Evolutionary conservation across 495 filamentous ascomycete genomes (phyloP).

Genomic region (Aspergillus bertholletiae): DNA sequence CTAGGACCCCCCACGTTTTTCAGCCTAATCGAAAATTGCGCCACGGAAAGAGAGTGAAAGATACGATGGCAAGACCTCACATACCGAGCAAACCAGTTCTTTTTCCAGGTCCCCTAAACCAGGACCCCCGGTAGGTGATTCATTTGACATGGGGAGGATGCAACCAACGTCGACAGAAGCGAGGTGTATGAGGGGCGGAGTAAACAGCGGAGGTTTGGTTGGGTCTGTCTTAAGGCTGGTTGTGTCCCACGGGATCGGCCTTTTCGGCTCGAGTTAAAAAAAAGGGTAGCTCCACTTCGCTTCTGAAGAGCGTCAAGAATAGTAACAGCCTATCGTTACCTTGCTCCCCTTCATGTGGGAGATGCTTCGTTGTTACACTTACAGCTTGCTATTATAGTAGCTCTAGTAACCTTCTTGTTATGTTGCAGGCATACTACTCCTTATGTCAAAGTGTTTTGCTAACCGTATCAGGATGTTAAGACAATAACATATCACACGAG

Average conservation of each 20-base stretch:
- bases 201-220: not conserved
- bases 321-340: no score
- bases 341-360: no score
- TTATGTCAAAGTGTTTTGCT: no score
- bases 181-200: not conserved
- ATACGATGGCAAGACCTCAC: no score
- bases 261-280: not conserved
- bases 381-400: no score
- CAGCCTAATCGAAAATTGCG: slow-evolving; percentile 2
- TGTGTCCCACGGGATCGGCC: not conserved
- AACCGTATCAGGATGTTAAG: no score
- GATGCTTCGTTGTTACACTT: no score
- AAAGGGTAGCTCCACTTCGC: not conserved
- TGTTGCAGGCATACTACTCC: no score
- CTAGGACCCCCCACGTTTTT: slow-evolving; percentile 7
- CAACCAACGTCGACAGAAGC: not conserved
- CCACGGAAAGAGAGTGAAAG: slow-evolving; percentile 2
- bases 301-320: no score
- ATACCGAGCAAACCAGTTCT: slow-evolving; percentile 88
- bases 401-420: no score
- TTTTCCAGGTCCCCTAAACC: slow-evolving; percentile 67
- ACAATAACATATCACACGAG: no score
- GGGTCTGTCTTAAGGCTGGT: not conserved
- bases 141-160: slow-evolving; percentile 17
- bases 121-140: slow-evolving; percentile 17